These are phyloP conservation scores for Rhodomyrtus tomentosa DNA, from an alignment of 345 rosid genomes.

Conservation along the genomic window DNA sequence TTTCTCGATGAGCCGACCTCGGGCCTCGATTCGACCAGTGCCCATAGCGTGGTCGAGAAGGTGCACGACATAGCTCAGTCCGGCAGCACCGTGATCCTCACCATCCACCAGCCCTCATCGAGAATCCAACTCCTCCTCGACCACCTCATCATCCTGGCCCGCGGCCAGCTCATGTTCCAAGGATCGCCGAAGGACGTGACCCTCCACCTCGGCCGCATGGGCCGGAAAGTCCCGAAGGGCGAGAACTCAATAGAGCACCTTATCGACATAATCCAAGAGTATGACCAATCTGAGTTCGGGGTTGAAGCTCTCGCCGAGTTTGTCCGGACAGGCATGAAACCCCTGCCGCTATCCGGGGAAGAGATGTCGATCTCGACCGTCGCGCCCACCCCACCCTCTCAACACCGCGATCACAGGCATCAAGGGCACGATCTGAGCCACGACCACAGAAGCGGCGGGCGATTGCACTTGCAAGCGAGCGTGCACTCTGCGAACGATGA, in stretches of 20 bases:
- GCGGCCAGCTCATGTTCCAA: slow-evolving; percentile 63
- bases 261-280: slow-evolving; percentile 52
- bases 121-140: slow-evolving; percentile 48
- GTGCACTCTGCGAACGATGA: slow-evolving; percentile 1
- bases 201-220: slow-evolving; percentile 42
- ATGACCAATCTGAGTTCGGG: slow-evolving; percentile 43
- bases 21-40: slow-evolving; percentile 58
- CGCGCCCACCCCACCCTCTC: slow-evolving; percentile 14
- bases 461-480: slow-evolving; percentile 15
- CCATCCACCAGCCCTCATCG: slow-evolving; percentile 60
- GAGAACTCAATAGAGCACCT: slow-evolving; percentile 48
- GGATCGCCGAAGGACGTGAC: slow-evolving; percentile 44
- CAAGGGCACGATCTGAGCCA: neutral
- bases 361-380: slow-evolving; percentile 18
- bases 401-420: neutral
- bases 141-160: slow-evolving; percentile 51
- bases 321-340: slow-evolving; percentile 38
- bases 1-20: slow-evolving; percentile 75
- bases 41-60: slow-evolving; percentile 51
- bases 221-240: slow-evolving; percentile 41
- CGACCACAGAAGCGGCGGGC: slow-evolving; percentile 5
- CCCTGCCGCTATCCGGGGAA: slow-evolving; percentile 23
- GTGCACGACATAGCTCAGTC: slow-evolving; percentile 51
- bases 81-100: slow-evolving; percentile 59
- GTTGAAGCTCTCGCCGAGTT: slow-evolving; percentile 44